Conservation (phyloP, 148 eudicot species). For the Rhododendron ovatum region DNA sequence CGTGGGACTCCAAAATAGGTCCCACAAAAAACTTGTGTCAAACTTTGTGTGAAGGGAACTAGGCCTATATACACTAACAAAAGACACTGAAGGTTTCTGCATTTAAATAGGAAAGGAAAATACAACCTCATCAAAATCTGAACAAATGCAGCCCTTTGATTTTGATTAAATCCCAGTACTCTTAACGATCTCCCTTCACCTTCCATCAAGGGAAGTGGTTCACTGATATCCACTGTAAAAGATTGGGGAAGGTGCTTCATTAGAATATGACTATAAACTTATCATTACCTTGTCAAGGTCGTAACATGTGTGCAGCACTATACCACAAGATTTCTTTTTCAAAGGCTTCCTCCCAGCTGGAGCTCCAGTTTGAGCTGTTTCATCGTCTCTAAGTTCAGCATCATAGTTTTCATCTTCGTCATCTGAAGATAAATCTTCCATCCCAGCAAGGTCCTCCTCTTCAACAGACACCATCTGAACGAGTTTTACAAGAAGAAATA, state of each 20-base stretch:
- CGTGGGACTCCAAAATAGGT: too few species aligned
- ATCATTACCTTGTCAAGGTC: not conserved
- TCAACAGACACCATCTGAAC: conserved; percentile 88
- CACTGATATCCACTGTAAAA: conserved; percentile 57
- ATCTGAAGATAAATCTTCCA: conserved; percentile 87
- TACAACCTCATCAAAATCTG: conserved; percentile 88
- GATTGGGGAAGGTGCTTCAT: conserved; percentile 6
- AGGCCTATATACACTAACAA: not conserved
- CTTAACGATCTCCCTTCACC: conserved; percentile 92
- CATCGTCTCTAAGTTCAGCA: conserved; percentile 73
- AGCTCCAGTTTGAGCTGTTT: conserved; percentile 50
- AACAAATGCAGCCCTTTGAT: conserved; percentile 84
- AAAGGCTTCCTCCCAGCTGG: conserved; percentile 54
- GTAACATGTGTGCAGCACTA: not conserved
- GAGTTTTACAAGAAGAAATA: not conserved
- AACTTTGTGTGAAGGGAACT: too few species aligned
- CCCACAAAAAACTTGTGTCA: too few species aligned
- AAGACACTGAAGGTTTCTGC: not conserved
- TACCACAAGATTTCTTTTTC: conserved; percentile 85
- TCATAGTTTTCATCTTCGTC: conserved; percentile 95
- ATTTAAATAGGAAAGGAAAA: conserved; percentile 6
- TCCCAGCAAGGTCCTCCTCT: conserved; percentile 95
- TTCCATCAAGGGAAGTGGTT: conserved; percentile 80
- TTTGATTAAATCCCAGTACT: conserved; percentile 87
- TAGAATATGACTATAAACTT: conserved; percentile 5